These are phyloP conservation scores for Penicillium malachiteum DNA, from an alignment of 495 filamentous ascomycete genomes.

Conservation along the genomic window DNA sequence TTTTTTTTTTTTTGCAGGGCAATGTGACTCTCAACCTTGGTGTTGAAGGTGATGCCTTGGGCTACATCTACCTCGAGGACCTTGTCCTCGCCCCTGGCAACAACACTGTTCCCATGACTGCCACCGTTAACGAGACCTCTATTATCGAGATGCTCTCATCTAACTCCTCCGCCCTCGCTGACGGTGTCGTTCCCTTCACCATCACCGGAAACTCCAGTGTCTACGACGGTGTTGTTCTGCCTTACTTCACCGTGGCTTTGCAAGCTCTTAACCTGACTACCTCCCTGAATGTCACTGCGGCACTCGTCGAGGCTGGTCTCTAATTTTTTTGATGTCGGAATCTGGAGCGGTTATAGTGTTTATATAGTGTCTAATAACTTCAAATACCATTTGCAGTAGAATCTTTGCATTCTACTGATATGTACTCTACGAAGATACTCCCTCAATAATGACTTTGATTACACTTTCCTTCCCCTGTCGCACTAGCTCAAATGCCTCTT, in stretches of 20 bases:
- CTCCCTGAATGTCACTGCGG: conserved; percentile 37
- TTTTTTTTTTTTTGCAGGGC: conserved; percentile 42
- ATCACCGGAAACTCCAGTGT: conserved; percentile 57
- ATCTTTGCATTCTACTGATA: too few species aligned
- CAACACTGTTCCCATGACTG: conserved; percentile 56
- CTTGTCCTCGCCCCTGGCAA: conserved; percentile 59
- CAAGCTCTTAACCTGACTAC: conserved; percentile 35
- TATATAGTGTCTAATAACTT: too few species aligned
- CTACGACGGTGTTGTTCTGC: conserved; percentile 57
- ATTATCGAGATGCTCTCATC: conserved; percentile 42
- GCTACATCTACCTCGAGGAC: conserved; percentile 55
- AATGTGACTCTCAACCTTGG: conserved; percentile 63
- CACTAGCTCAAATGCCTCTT: conserved; percentile 75
- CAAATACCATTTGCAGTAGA: too few species aligned
- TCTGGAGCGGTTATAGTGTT: neutral
- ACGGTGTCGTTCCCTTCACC: conserved; percentile 58
- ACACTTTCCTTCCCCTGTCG: conserved; percentile 73
- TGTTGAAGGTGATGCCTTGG: conserved; percentile 50
- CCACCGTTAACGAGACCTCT: conserved; percentile 48
- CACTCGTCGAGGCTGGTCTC: neutral
- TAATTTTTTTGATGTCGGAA: neutral
- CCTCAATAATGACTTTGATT: conserved; percentile 81
- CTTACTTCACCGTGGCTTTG: conserved; percentile 60
- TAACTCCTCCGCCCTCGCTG: conserved; percentile 43
- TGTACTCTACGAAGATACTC: conserved; percentile 26